Conservation (phyloP, 2,329 filamentous ascomycete genomes). For the Pseudopyricularia javanii region DNA sequence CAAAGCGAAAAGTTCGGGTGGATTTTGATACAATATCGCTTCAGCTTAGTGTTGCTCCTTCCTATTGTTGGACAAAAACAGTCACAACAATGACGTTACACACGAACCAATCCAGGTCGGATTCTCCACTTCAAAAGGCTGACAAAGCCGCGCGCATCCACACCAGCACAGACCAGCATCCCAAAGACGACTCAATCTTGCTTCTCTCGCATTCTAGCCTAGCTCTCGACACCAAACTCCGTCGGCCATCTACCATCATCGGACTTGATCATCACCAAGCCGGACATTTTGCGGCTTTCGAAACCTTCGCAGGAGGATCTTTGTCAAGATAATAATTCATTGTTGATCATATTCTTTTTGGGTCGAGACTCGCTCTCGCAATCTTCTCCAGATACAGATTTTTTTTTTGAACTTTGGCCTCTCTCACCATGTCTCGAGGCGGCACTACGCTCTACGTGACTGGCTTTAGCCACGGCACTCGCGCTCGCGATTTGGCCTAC, state of each 20-base stretch:
- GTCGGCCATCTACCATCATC: not conserved
- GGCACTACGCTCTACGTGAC: conserved; percentile 95
- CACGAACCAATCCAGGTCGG: not conserved
- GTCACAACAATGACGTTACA: not conserved
- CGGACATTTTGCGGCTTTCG: not conserved
- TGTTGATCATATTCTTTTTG: not conserved
- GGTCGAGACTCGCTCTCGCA: not conserved
- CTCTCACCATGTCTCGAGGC: conserved; percentile 67
- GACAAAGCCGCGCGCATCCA: not conserved
- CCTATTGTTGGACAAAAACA: no score
- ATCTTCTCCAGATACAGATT: not conserved
- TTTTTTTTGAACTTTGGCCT: conserved; percentile 2
- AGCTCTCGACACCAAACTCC: not conserved
- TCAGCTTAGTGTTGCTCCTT: no score
- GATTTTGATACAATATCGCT: no score
- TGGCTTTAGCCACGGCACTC: conserved; percentile 97
- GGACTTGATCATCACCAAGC: not conserved
- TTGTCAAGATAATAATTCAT: not conserved
- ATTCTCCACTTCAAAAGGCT: not conserved
- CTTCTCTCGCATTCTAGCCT: not conserved
- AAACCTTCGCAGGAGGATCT: not conserved
- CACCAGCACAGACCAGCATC: not conserved
- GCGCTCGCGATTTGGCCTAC: conserved; percentile 98
- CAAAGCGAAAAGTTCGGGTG: no score
- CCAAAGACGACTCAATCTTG: not conserved